Evolutionary conservation across 1,284 basidiomycete genomes (phyloP), one percentile per base, ranked within the genome.

Genomic region (Polyporus tsugae): DNA sequence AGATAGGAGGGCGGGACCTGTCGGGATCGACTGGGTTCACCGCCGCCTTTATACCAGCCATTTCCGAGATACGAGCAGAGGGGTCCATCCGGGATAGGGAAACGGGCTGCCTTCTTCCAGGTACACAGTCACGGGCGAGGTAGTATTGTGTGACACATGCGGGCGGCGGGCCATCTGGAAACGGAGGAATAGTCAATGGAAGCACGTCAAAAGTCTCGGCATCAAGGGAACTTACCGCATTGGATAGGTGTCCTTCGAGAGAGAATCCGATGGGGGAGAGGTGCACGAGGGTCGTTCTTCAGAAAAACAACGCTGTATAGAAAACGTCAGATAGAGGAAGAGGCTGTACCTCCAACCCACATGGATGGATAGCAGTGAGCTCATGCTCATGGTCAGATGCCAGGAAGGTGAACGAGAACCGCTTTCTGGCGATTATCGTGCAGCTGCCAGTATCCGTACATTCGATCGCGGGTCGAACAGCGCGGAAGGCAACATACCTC

Each of bases 101-200:
- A 33, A 55, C 13, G 57, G 36, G 38, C 38, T 44, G 4, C 49
- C 22, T 57, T 42, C 52, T 52, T 13, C 55, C 53, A 67, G 66
- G 66, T 63, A 67, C 66, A 42, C 55, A 61, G 57, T 67, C 66
- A 67, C 62, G 44, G 59, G 61, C 53, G n/a, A 59, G 41, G 61
- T 35, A 55, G 39, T 52, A 46, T 41, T 35, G 29, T 38, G 35
- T 25, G 61, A 58, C 22, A 55, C 66, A 67, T 36, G 66, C 57
- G 66, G 64, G 33, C 25, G 44, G 35, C 41, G 62, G 29, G 10
- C 41, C 17, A 19, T 60, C 41, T 63, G 44, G 66, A 35, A 41
- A 52, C 36, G 49, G 35, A 38, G 13, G 29, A 17, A 63, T 61
- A 35, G 61, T 25, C 25, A 58, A 63, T 63, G 57, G 66, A 67